Evolutionary conservation across 495 filamentous ascomycete species (phyloP).

Genomic region (Tuber calosporum): DNA sequence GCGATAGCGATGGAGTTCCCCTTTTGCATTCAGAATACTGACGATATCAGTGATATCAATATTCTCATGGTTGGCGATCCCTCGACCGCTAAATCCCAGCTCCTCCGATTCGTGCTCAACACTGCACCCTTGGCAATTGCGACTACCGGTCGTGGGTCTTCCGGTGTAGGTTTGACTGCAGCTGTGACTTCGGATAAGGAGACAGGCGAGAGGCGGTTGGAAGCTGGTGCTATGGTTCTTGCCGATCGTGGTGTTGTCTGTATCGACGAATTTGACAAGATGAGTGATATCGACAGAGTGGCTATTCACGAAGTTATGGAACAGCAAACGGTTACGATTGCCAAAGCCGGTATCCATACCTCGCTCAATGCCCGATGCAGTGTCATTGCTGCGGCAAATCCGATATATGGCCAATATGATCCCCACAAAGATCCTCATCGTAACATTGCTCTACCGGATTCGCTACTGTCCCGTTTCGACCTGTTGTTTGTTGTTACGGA

Average conservation of each 20-base stretch:
- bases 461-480: constrained; percentile 97
- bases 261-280: constrained; percentile 99
- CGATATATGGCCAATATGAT: constrained; percentile 97
- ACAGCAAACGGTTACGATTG: constrained; percentile 98
- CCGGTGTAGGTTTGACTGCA: constrained; percentile 94
- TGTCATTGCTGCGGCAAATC: constrained; percentile 94
- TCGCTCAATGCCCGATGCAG: constrained; percentile 94
- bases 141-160: constrained; percentile 94
- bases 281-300: constrained; percentile 96
- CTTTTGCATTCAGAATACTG: constrained; percentile 5
- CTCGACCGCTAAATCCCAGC: constrained; percentile 95
- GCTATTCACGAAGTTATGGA: constrained; percentile 99
- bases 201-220: constrained; percentile 87
- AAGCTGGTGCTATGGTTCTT: constrained; percentile 98
- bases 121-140: constrained; percentile 95
- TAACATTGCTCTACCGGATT: constrained; percentile 97
- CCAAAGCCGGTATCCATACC: constrained; percentile 97
- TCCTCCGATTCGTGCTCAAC: constrained; percentile 94
- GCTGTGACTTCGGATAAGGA: constrained; percentile 96
- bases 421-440: constrained; percentile 96
- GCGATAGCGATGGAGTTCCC: background rate
- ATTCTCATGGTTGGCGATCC: constrained; percentile 99
- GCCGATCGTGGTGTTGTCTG: constrained; percentile 95
- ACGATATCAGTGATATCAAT: constrained; percentile 68
- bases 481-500: constrained; percentile 96